Conservation (phyloP, 2,329 filamentous ascomycete genomes). For the Aspergillus sp. region DNA sequence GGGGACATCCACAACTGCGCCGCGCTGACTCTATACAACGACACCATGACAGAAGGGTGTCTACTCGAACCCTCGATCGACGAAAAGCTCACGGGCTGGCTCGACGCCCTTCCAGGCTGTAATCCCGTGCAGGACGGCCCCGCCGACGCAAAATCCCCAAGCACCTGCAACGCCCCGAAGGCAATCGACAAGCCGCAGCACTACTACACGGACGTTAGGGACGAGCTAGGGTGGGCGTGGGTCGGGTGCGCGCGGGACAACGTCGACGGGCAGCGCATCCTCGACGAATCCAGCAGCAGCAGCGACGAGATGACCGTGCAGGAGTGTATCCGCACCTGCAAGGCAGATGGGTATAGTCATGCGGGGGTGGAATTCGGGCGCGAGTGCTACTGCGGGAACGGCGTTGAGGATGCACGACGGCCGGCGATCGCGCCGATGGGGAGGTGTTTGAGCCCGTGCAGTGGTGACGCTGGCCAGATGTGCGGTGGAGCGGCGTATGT, state of each 20-base stretch:
- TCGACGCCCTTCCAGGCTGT: conserved; percentile 6
- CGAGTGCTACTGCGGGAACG: conserved; percentile 8
- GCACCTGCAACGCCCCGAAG: no score
- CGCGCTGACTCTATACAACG: no score
- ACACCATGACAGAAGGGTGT: neutral
- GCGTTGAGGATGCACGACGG: neutral
- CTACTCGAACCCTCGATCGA: conserved; percentile 1
- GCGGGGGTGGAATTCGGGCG: conserved; percentile 6
- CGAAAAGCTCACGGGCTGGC: conserved; percentile 4
- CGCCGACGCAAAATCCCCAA: neutral
- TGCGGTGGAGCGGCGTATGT: conserved; percentile 6
- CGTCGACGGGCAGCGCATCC: no score
- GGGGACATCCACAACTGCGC: no score
- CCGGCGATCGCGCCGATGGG: neutral
- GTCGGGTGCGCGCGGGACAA: no score
- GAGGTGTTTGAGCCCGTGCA: conserved; percentile 4
- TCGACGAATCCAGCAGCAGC: no score
- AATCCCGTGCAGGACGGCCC: conserved; percentile 5
- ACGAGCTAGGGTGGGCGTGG: no score
- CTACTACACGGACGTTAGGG: no score
- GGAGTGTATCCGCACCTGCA: neutral
- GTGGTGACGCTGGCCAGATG: neutral
- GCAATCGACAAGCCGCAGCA: no score
- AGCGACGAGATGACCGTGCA: no score
- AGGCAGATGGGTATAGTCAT: conserved; percentile 2